Evolutionary conservation across 106 monocot genomes (phyloP), one percentile per base, ranked within the genome.

Genomic region (Dendrobium chrysotoxum): DNA sequence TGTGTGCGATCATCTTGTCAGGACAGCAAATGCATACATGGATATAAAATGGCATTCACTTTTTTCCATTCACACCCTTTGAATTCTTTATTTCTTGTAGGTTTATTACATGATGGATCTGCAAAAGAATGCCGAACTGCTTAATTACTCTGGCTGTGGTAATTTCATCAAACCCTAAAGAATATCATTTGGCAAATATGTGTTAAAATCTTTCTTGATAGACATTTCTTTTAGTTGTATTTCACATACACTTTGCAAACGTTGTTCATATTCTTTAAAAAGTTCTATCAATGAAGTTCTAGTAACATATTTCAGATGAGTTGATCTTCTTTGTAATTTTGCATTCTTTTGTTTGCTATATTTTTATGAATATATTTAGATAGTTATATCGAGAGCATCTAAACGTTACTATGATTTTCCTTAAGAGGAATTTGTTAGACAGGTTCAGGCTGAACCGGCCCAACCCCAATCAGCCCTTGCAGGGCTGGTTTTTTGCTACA

Each of bases 121-220:
- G 25, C 38, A 89, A 53, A 85, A 91, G 11, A 85, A 84, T 80
- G 84, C 80, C 67, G 18, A 86, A 39, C 45, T 91, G 4, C 91
- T 87, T 79, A 89, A 99, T 84, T 99, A 90, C 84, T 89, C 98
- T 30, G 98, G 98, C 75, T 99, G 98, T 75, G 98, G 98, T 99
- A 99, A 82, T 66, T 73, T 39, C 39, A 58, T 77, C 50, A 40
- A 71, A 40, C 35, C 40, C 45, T 47, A 5, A 11, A 23, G 5
- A 74, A 74, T 40, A 5, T 13, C 1, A 21, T 74, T 42, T 7
- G 6, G 16, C 4, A 74, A 74, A 42, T 39, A 16, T 73, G 25
- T 40, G 9, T 70, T 35, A 70, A 70, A 70, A 31, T 70, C 1
- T 70, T 30, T 35, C 31, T 5, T 70, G 10, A 31, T 35, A 35